phyloP scores from a whole-genome alignment of 257 asterid species.

The Forsythia viridissima region DNA sequence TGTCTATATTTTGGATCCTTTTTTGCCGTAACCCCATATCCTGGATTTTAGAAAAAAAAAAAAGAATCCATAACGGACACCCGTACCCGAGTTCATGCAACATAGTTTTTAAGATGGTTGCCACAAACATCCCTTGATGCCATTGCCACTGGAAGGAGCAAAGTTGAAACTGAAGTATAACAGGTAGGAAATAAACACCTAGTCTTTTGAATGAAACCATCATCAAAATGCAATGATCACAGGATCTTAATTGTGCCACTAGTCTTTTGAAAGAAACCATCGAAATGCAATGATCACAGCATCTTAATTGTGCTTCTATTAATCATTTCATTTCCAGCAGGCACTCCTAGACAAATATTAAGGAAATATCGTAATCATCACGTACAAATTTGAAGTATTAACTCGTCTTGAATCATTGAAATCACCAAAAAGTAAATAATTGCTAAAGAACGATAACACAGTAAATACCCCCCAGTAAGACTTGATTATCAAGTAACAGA shows the following conservation, averaged over 20 bases:
- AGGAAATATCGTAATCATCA: background rate
- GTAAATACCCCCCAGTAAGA: background rate
- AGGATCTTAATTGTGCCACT: background rate
- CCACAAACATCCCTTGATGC: background rate
- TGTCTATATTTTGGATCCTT: too few relatives aligned
- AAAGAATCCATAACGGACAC: background rate
- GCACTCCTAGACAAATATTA: background rate
- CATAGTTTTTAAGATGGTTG: background rate
- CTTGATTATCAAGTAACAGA: background rate
- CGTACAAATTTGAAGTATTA: background rate
- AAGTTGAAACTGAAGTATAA: background rate
- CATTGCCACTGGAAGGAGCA: background rate
- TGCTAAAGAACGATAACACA: background rate
- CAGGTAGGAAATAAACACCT: background rate
- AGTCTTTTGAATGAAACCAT: background rate
- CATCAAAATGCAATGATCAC: background rate
- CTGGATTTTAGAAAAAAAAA: too few relatives aligned
- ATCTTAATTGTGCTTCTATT: background rate
- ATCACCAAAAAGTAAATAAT: background rate
- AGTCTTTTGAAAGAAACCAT: background rate
- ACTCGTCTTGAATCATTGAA: too few relatives aligned
- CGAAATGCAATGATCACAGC: background rate
- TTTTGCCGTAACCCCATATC: too few relatives aligned
- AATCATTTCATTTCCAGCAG: background rate
- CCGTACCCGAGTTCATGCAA: background rate